Percentiles rank a stretch among this genome's conserved stretches.
These are phyloP conservation scores for Parafenestella ontariensis DNA, from an alignment of 2,329 filamentous ascomycete species.

Conservation along the genomic window DNA sequence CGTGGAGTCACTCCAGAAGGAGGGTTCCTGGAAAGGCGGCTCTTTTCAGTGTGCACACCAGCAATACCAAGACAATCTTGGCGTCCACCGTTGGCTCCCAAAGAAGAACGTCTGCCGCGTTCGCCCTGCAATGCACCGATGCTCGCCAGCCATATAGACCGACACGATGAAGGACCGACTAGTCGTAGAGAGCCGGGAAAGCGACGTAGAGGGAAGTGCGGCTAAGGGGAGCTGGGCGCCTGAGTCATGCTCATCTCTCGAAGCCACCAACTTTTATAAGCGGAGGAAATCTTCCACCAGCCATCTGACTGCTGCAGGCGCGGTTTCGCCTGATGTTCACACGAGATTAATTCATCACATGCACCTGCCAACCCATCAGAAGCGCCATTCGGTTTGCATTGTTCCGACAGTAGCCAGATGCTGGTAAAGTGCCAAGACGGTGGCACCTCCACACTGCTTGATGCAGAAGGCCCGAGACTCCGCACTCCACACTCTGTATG, in stretches of 20 bases:
- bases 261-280: slow-evolving; percentile 13
- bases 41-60: slow-evolving; percentile 4
- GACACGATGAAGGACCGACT: slow-evolving; percentile 14
- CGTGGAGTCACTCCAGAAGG: slow-evolving; percentile 21
- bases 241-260: slow-evolving; percentile 4
- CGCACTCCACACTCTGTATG: slow-evolving; percentile 28
- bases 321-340: slow-evolving; percentile 23
- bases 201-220: slow-evolving; percentile 10
- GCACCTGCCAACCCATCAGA: slow-evolving; percentile 19
- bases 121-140: slow-evolving; percentile 31
- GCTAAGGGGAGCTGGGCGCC: slow-evolving; percentile 9
- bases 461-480: slow-evolving; percentile 17
- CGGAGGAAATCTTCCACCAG: slow-evolving; percentile 36
- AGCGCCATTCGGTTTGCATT: slow-evolving; percentile 26
- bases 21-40: slow-evolving; percentile 21
- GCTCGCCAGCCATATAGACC: slow-evolving; percentile 19
- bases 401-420: slow-evolving; percentile 22
- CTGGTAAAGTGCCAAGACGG: slow-evolving; percentile 28
- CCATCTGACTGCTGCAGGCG: slow-evolving; percentile 13
- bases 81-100: slow-evolving; percentile 7
- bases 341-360: slow-evolving; percentile 29
- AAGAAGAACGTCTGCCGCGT: slow-evolving; percentile 9
- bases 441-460: slow-evolving; percentile 31
- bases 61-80: slow-evolving; percentile 12
- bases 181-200: slow-evolving; percentile 4